These are phyloP conservation scores for Trypanosoma boissoni DNA, from an alignment of 208 protist species.

Conservation along the genomic window DNA sequence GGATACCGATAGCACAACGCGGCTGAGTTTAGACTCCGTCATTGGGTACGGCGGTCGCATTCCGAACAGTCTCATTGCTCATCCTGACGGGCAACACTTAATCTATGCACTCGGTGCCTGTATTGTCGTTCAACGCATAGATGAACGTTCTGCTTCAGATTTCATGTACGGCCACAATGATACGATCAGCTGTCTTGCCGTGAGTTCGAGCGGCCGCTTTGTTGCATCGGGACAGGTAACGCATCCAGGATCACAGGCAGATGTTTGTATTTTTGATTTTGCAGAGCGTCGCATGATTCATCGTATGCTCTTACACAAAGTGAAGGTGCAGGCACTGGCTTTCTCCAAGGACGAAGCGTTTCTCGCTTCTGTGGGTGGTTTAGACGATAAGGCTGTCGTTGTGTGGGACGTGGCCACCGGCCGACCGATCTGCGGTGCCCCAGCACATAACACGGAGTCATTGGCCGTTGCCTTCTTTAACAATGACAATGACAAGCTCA, in stretches of 20 bases:
- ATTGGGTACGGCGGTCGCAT: constrained; percentile 88
- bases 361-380: constrained; percentile 92
- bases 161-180: constrained; percentile 95
- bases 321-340: constrained; percentile 91
- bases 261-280: constrained; percentile 93
- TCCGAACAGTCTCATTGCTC: constrained; percentile 76
- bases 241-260: constrained; percentile 94
- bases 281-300: constrained; percentile 81
- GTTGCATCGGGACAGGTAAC: constrained; percentile 94
- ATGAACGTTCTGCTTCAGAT: constrained; percentile 68
- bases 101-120: constrained; percentile 93
- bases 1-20: constrained; percentile 58
- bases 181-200: constrained; percentile 91
- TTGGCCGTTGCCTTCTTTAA: constrained; percentile 87
- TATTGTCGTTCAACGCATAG: constrained; percentile 89
- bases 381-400: constrained; percentile 95
- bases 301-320: constrained; percentile 94
- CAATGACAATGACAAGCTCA: constrained; percentile 74
- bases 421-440: constrained; percentile 86
- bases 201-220: constrained; percentile 89
- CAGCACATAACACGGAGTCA: constrained; percentile 75
- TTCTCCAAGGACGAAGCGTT: constrained; percentile 93
- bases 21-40: constrained; percentile 74
- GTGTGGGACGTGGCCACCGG: constrained; percentile 93
- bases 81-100: constrained; percentile 88